A percentile compares a stretch with the other conserved stretches of the same genome.
Evolutionary conservation across 495 filamentous ascomycete species (phyloP).

Genomic region (Viridothelium virens): DNA sequence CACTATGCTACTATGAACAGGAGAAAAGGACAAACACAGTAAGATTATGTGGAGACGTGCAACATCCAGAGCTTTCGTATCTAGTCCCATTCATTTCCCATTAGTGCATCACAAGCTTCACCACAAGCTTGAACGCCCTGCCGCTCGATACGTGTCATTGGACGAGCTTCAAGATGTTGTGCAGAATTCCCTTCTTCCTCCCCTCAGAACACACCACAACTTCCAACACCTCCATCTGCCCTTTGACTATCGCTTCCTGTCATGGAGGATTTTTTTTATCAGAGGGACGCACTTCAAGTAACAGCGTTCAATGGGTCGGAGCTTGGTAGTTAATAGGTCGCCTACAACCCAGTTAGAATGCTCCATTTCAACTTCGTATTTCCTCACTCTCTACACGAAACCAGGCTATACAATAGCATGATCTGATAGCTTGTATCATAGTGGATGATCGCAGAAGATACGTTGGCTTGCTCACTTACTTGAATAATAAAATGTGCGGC

Average conservation of each 20-base stretch:
- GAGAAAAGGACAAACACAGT: neutral
- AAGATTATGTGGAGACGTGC: neutral
- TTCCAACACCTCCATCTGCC: neutral
- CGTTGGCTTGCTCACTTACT: constrained; percentile 50
- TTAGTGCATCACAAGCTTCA: constrained; percentile 1
- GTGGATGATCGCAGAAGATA: neutral
- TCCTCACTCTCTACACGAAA: constrained; percentile 17
- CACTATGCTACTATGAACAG: neutral
- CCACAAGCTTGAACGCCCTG: neutral
- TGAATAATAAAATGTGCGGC: constrained; percentile 96
- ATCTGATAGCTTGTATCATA: neutral
- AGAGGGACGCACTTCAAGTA: neutral
- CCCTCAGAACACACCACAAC: neutral
- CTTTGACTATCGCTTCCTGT: neutral
- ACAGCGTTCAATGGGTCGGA: constrained; percentile 38
- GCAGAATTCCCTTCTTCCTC: neutral
- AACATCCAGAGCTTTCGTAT: neutral
- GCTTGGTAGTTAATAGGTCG: constrained; percentile 81
- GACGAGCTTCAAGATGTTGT: neutral
- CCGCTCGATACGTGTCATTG: neutral
- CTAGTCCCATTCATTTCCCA: neutral
- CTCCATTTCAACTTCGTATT: neutral
- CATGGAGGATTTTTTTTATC: neutral
- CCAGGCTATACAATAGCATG: neutral
- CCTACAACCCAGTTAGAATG: constrained; percentile 38